phyloP scores from a whole-genome alignment of 495 filamentous ascomycete species.

The Penicillium daleae region DNA sequence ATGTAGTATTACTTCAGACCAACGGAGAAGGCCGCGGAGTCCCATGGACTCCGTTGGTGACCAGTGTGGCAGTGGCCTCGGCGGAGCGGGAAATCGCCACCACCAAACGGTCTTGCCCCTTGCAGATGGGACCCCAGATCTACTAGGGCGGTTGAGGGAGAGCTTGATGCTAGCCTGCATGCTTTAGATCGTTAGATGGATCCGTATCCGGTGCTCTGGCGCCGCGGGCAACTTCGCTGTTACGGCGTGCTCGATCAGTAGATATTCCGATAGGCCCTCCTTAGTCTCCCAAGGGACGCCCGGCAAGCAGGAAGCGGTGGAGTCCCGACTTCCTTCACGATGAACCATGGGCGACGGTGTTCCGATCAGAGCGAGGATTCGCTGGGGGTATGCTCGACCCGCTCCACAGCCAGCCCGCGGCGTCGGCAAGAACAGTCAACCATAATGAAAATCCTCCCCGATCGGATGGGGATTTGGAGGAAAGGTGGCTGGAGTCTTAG shows the following conservation, averaged over 20 bases:
- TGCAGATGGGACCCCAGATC: slow-evolving; percentile 37
- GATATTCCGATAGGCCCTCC: background rate
- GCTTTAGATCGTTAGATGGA: background rate
- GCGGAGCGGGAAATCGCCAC: slow-evolving; percentile 21
- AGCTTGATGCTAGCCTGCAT: slow-evolving; percentile 5
- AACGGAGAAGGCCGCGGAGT: slow-evolving; percentile 5
- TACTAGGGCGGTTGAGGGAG: background rate
- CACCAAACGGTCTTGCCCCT: slow-evolving; percentile 28
- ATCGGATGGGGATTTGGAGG: slow-evolving; percentile 1
- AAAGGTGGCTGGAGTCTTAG: background rate
- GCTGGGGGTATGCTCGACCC: slow-evolving; percentile 1
- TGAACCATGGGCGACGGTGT: slow-evolving; percentile 14
- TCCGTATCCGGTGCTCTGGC: background rate
- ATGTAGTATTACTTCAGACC: background rate
- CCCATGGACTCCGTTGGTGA: background rate
- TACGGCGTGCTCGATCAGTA: background rate
- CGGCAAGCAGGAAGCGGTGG: slow-evolving; percentile 16
- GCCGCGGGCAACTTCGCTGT: background rate
- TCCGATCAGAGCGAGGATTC: slow-evolving; percentile 13
- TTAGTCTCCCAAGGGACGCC: background rate
- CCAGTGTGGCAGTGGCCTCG: slow-evolving; percentile 2
- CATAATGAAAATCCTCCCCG: slow-evolving; percentile 17
- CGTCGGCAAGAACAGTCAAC: slow-evolving; percentile 12
- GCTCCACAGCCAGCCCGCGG: slow-evolving; percentile 10
- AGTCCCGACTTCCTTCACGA: slow-evolving; percentile 13